Conservation (phyloP, 2,329 filamentous ascomycete genomes). For the Colletotrichum sp. region DNA sequence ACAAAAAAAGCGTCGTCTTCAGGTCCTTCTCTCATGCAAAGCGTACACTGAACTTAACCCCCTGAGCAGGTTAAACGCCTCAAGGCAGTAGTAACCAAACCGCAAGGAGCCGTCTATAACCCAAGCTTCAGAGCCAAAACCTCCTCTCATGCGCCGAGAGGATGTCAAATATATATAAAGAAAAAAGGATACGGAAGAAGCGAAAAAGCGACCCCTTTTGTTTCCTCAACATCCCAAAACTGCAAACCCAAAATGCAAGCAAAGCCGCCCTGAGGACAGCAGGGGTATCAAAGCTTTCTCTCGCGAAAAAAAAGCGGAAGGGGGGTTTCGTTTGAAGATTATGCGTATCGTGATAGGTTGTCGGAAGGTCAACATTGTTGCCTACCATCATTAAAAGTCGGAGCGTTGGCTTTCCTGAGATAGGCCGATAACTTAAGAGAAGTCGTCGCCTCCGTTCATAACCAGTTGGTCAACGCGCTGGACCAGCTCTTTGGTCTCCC, state of each 20-base stretch:
- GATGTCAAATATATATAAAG: neutral
- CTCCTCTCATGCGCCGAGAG: neutral
- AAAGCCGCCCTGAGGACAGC: slow-evolving; percentile 20
- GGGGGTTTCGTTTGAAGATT: neutral
- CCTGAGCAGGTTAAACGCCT: slow-evolving; percentile 10
- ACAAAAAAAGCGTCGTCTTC: neutral
- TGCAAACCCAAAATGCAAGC: slow-evolving; percentile 17
- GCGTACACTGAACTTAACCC: neutral
- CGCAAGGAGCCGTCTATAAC: neutral
- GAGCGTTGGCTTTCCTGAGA: neutral
- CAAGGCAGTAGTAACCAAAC: neutral
- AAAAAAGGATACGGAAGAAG: neutral
- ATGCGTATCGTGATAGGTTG: neutral
- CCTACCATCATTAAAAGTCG: neutral
- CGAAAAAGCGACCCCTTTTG: neutral
- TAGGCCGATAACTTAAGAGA: slow-evolving; percentile 40
- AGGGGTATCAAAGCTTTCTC: slow-evolving; percentile 22
- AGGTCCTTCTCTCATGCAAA: slow-evolving; percentile 8
- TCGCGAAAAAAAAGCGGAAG: neutral
- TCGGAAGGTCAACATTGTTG: neutral
- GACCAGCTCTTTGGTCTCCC: slow-evolving; percentile 77
- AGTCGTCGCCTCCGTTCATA: slow-evolving; percentile 42
- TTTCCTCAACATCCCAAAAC: slow-evolving; percentile 5
- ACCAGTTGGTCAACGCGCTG: slow-evolving; percentile 46
- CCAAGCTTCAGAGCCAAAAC: neutral